Evolutionary conservation across 2,329 filamentous ascomycete species (phyloP), one percentile per base, ranked within the genome.

Genomic region (Cladosporium sp.): DNA sequence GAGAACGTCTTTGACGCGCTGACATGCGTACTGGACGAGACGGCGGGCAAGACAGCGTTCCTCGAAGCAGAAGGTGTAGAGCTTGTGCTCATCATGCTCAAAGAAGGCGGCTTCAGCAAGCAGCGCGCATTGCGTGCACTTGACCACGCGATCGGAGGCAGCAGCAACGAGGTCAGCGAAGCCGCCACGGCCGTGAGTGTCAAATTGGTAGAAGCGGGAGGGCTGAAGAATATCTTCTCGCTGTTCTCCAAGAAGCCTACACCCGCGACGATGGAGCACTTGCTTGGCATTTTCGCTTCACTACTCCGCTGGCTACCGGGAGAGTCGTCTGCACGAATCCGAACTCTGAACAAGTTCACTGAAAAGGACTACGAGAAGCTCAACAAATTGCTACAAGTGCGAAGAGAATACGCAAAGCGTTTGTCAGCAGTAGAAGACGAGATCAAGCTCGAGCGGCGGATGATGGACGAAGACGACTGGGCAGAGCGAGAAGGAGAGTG

Each of bases 291-390:
- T 11, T 93, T 98, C 69, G 87, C 91, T 0, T 91, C 91, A 0
- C 85, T 99, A 76, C 83, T 99, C 1, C 89, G 93, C 28, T 84
- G 89, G 4, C 79, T 99, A 1, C 93, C 93, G 0, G 91, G 88
- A 18, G 87, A 92, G 35, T 93, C 91, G 1, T 83, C 91, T 0
- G 84, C 89, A 35, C 86, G 95, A 6, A 96, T 98, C 71, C 87
- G 95, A 4, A 86, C 90, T 0, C 84, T 98, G 4, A 94, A 93
- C 57, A 99, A 99, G 75, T 98, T 98, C 73, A 90, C 97, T 21
- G 95, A 99, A 77, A 96, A 92, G 75, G 89, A 97, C 69, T 97
- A 96, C 76, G 92, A 89, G 70, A 98, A 98, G 82, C 87, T 92
- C 44, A 80, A 76, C 6, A 91, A 89, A 74, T 82, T 98, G 5